These are phyloP conservation scores for Crassisporium funariophilum DNA, from an alignment of 768 basidiomycete genomes.

Conservation along the genomic window DNA sequence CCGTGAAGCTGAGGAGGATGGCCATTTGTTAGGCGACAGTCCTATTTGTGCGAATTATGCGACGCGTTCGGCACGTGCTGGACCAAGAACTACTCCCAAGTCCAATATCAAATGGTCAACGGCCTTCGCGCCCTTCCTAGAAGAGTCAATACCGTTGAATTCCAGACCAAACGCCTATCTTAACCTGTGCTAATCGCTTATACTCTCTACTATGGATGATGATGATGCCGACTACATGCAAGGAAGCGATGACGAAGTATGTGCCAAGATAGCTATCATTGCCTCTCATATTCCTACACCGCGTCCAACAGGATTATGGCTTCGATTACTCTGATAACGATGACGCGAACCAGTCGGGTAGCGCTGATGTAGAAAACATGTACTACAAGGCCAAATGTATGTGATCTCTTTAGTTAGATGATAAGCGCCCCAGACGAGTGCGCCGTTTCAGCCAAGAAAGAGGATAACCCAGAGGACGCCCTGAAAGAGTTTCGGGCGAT, in stretches of 20 bases:
- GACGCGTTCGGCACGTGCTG: no score
- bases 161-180: no score
- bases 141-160: no score
- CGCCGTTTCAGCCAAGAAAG: slow-evolving; percentile 76
- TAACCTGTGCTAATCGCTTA: no score
- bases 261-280: slow-evolving; percentile 14
- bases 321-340: slow-evolving; percentile 96
- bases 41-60: no score
- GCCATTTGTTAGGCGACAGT: no score
- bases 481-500: slow-evolving; percentile 88
- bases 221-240: slow-evolving; percentile 96
- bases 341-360: slow-evolving; percentile 76
- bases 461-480: slow-evolving; percentile 91
- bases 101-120: no score
- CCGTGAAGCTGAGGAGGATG: no score
- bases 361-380: slow-evolving; percentile 94
- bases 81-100: no score
- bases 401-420: slow-evolving; percentile 24
- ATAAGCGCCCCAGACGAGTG: slow-evolving; percentile 9
- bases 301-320: slow-evolving; percentile 72
- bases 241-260: slow-evolving; percentile 82
- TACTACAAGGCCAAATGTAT: slow-evolving; percentile 97
- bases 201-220: slow-evolving; percentile 72
- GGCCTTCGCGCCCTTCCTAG: no score
- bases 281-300: slow-evolving; percentile 7